Percentiles rank a stretch among this genome's conserved stretches.
phyloP scores from a whole-genome alignment of 2,329 filamentous ascomycete species.

The Cucurbitaria berberidis region DNA sequence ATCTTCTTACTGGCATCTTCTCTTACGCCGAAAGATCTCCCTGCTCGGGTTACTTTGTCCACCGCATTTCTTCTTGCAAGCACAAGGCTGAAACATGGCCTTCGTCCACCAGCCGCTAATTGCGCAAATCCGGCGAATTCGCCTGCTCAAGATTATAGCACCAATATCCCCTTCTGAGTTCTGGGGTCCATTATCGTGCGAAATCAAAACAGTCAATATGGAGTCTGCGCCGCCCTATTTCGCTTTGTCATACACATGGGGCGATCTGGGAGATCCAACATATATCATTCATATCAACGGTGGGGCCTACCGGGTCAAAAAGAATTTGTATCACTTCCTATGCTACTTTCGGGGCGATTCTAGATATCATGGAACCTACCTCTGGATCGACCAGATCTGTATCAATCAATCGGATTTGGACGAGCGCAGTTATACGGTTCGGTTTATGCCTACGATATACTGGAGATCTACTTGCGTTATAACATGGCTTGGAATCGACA shows the following conservation, averaged over 20 bases:
- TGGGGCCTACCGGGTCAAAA: not conserved
- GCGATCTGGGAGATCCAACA: not conserved
- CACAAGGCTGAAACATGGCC: not conserved
- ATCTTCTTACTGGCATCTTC: too few species aligned
- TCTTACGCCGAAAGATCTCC: not conserved
- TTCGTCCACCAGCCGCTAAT: not conserved
- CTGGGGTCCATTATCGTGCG: not conserved
- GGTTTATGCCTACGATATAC: not conserved
- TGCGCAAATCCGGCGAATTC: not conserved
- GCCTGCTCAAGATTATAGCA: not conserved
- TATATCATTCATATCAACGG: not conserved
- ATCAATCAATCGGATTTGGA: not conserved
- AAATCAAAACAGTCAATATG: not conserved
- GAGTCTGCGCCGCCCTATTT: not conserved
- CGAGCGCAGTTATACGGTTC: not conserved
- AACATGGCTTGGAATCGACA: not conserved
- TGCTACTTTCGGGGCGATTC: not conserved
- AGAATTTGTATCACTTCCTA: not conserved
- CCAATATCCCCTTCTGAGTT: not conserved
- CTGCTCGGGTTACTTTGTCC: too few species aligned
- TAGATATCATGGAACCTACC: not conserved
- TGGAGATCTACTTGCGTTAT: not conserved
- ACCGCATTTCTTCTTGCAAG: too few species aligned
- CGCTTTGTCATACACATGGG: not conserved
- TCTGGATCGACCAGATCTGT: conserved; percentile 2